Percentiles rank a stretch among this genome's conserved stretches.
Conservation (phyloP, 2,329 filamentous ascomycete genomes). For the Thielaviopsis punctulata region DNA sequence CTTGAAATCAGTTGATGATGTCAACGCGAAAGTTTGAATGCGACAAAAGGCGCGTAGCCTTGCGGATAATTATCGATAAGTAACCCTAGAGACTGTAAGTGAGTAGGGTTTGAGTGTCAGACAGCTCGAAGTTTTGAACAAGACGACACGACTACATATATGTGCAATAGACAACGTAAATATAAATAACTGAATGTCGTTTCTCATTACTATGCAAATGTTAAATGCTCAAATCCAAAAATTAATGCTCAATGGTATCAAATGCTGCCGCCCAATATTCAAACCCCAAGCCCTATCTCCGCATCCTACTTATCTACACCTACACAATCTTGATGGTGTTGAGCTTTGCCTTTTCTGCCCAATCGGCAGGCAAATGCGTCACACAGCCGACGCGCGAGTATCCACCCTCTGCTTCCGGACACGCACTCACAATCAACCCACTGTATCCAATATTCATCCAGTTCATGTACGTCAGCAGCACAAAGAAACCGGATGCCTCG, state of each 20-base stretch:
- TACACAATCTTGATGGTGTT: conserved; percentile 11
- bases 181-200: background rate
- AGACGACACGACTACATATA: background rate
- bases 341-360: conserved; percentile 11
- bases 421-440: conserved; percentile 9
- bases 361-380: conserved; percentile 10
- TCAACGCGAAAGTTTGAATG: background rate
- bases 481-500: conserved; percentile 9
- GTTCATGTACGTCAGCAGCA: conserved; percentile 11
- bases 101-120: background rate
- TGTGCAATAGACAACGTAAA: background rate
- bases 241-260: conserved; percentile 8
- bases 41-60: background rate
- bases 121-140: background rate
- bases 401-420: conserved; percentile 6
- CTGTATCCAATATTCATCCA: conserved; percentile 11
- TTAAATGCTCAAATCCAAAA: background rate
- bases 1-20: background rate
- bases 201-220: conserved; percentile 6
- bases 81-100: background rate
- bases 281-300: background rate
- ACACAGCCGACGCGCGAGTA: conserved; percentile 9
- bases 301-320: background rate
- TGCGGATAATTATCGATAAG: conserved; percentile 1
- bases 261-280: background rate